Evolutionary conservation across 352 stramenopile species (phyloP), one percentile per base, ranked within the genome.

Genomic region (Phytophthora tubulina): DNA sequence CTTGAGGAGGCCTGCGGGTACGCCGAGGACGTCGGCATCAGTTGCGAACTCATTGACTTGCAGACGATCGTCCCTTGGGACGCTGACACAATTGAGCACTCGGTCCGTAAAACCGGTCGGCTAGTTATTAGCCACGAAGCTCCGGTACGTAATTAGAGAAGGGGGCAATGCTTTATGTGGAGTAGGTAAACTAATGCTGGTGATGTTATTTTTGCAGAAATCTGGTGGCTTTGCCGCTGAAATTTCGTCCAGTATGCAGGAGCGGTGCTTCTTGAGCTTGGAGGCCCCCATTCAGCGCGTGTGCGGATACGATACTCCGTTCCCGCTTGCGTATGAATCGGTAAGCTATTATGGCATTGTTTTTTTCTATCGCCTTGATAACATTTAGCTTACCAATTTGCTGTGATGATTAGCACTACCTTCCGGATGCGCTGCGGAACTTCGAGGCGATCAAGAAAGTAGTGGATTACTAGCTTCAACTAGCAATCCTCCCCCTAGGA

Each of bases 41-140:
- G 88, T 61, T 99, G 96, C 71, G 97, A 99, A 78, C 79, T 99
- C 6, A 99, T 99, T 63, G 98, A 99, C 77, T 81, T 99, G 44
- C 94, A 98, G 73, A 99, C 97, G n/a, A 97, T 99, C 38, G 81
- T 98, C 38, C 98, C 97, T 3, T 99, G 98, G 98, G 98, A 99
- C 51, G 85, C 91, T 31, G 93, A 99, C 67, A 97, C 91, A 0
- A 94, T 99, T 57, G 88, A 93, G 56, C 79, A 97, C 51, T 99
- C 96, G 6, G 98, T 99, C n/a, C 89, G 88, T 63, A 99, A 99
- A 81, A 99, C 98, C 1, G 98, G 98, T 2, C 92, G 97, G 17
- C 75, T 99, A 42, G 85, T 99, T 17, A 88, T 99, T 17, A 98
- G 91, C 66, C 98, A 99, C 73, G 98, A 99, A 81, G 98, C 97